A percentile compares a stretch with the other conserved stretches of the same genome.
Evolutionary conservation across 805 yeast genomes (phyloP).

Genomic region (Suhomyces emberorum): DNA sequence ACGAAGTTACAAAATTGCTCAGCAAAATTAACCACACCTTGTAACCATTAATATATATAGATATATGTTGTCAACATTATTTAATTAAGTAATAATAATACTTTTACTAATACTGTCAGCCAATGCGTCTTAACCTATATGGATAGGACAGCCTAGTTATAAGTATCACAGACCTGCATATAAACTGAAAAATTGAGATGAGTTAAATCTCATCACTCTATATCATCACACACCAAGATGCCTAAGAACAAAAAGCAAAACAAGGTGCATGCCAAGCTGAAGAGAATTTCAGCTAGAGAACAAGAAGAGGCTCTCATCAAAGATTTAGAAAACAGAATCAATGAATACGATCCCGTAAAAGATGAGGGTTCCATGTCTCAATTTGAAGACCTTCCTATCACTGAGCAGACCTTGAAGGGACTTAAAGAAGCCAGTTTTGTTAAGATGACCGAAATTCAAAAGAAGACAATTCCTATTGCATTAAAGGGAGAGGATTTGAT

Average conservation of each 20-base stretch:
- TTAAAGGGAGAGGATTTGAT: conserved; percentile 75
- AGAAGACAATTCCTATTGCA: conserved; percentile 69
- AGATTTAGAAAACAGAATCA: conserved; percentile 49
- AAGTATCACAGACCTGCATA: neutral
- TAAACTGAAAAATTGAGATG: conserved; percentile 3
- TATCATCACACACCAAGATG: conserved; percentile 12
- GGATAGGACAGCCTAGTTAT: too few species aligned
- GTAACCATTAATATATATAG: too few species aligned
- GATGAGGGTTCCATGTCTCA: conserved; percentile 33
- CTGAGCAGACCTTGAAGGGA: conserved; percentile 63
- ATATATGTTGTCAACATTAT: too few species aligned
- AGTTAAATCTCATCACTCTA: conserved; percentile 5
- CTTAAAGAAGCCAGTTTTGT: conserved; percentile 75
- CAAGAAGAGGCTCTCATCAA: conserved; percentile 34
- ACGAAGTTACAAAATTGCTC: too few species aligned
- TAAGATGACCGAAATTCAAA: conserved; percentile 82
- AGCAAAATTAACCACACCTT: too few species aligned
- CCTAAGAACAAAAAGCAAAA: conserved; percentile 15
- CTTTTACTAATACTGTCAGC: too few species aligned
- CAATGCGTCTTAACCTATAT: too few species aligned
- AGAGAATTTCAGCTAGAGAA: conserved; percentile 19
- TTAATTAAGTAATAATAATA: too few species aligned
- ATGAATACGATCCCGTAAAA: conserved; percentile 48
- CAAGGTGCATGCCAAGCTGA: conserved; percentile 7
- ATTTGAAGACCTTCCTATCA: conserved; percentile 77